These are phyloP conservation scores for Neopestalotiopsis rosae DNA, from an alignment of 2,329 filamentous ascomycete genomes.

Conservation along the genomic window DNA sequence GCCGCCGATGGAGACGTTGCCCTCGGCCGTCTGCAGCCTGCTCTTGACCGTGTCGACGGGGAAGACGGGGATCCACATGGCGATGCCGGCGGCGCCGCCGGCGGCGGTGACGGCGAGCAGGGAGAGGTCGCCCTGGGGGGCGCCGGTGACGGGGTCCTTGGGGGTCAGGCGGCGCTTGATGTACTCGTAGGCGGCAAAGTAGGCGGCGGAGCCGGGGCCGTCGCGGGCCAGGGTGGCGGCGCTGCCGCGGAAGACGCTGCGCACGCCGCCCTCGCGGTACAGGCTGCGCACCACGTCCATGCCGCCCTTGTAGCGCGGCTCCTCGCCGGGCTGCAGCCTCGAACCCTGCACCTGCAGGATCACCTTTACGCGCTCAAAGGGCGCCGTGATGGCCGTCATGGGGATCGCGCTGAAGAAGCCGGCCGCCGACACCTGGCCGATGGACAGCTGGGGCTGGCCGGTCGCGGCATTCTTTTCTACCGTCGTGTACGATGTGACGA, in stretches of 20 bases:
- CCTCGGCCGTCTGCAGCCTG: conserved; percentile 87
- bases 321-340: conserved; percentile 82
- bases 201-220: conserved; percentile 89
- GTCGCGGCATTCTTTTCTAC: conserved; percentile 68
- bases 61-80: conserved; percentile 99
- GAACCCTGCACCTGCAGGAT: conserved; percentile 97
- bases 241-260: conserved; percentile 90
- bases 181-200: conserved; percentile 97
- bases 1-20: conserved; percentile 78
- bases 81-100: conserved; percentile 88
- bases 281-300: conserved; percentile 91
- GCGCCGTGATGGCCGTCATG: conserved; percentile 97
- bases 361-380: conserved; percentile 98
- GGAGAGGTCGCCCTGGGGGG: conserved; percentile 77
- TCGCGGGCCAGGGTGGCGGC: conserved; percentile 92
- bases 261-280: conserved; percentile 87
- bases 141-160: conserved; percentile 74
- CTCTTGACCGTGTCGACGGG: conserved; percentile 97
- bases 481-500: conserved; percentile 74
- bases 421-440: conserved; percentile 86
- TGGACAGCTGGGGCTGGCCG: conserved; percentile 68
- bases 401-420: conserved; percentile 98
- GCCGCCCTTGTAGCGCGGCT: conserved; percentile 88
- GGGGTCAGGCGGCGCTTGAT: conserved; percentile 89
- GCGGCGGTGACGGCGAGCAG: conserved; percentile 83